Evolutionary conservation across 805 yeast species (phyloP), one percentile per base, ranked within the genome.

Genomic region (Nakazawaea peltata): DNA sequence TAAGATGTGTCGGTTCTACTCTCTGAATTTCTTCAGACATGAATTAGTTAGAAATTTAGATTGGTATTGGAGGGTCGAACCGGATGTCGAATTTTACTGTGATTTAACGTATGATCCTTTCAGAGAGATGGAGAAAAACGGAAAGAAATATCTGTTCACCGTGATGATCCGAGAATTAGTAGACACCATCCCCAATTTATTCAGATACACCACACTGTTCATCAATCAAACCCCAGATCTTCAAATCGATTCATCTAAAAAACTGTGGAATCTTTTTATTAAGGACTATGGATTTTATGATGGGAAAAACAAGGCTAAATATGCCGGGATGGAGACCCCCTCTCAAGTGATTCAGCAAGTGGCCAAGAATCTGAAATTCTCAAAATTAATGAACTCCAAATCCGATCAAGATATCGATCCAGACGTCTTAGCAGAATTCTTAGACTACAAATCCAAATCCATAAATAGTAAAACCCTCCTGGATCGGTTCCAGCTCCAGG

Each of bases 61-160:
- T 42, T 90, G 95, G 94, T 90, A 87, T 59, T 88, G 97, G 96
- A 69, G 97, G 37, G 86, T 92, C 10, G 98, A 92, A 56, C 97
- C 97, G 3, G 81, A 81, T 44, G 92, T 90, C 27, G 79, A 83
- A 44, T 86, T 85, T 51, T 86, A 69, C 53, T 90, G 98, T 58
- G 97, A 90, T 54, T 57, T 87, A 36, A 81, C 95, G 0, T 86
- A 88, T 57, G 97, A 90, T 57, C 95, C 96, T 11, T 92, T 90
- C 50, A 45, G 68, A 12, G 85, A 81, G 48, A 86, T 90, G 97
- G 71, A 71, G 33, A 64, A 62, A 32, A 49, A 53, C 40, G 71
- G 74, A 30, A 88, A 88, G 56, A 72, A 69, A 45, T 88, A 88
- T 51, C 97, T 95, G 0, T 92, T 84, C 55, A 85, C 85, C 5